Percentiles rank a stretch among this genome's conserved stretches.
These are phyloP conservation scores for Metschnikowia hibisci DNA, from an alignment of 805 yeast genomes.

Conservation along the genomic window DNA sequence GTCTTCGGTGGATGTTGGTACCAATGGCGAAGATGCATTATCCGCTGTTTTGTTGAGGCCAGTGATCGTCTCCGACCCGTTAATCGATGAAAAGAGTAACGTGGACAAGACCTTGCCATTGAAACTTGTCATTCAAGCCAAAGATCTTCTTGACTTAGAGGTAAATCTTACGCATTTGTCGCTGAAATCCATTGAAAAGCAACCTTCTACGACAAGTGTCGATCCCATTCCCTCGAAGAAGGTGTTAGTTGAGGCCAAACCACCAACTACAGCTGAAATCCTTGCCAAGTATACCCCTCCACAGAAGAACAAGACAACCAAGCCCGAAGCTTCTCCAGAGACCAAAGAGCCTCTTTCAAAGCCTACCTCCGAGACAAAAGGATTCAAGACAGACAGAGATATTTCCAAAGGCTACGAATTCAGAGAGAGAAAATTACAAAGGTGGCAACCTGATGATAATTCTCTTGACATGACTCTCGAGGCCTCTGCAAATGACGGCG, in stretches of 20 bases:
- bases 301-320: not conserved
- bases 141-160: slow-evolving; percentile 50
- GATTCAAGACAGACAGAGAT: slow-evolving; percentile 81
- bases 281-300: not conserved
- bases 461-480: slow-evolving; percentile 36
- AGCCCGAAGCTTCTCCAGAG: slow-evolving; percentile 2
- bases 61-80: slow-evolving; percentile 27
- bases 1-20: slow-evolving; percentile 41
- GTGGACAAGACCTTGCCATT: slow-evolving; percentile 38
- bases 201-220: not conserved
- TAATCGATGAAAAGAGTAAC: slow-evolving; percentile 25
- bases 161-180: slow-evolving; percentile 17
- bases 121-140: slow-evolving; percentile 43
- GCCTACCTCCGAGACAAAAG: not conserved
- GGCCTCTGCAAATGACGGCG: slow-evolving; percentile 24
- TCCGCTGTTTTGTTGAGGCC: slow-evolving; percentile 58
- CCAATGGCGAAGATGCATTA: slow-evolving; percentile 38
- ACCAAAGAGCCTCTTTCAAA: not conserved
- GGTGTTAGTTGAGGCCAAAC: not conserved
- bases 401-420: slow-evolving; percentile 51
- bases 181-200: not conserved
- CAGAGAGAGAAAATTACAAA: slow-evolving; percentile 70
- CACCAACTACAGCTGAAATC: not conserved
- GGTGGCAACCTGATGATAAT: slow-evolving; percentile 74
- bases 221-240: not conserved